These are phyloP conservation scores for Geotrichum ghanense DNA, from an alignment of 805 yeast genomes.

Conservation along the genomic window DNA sequence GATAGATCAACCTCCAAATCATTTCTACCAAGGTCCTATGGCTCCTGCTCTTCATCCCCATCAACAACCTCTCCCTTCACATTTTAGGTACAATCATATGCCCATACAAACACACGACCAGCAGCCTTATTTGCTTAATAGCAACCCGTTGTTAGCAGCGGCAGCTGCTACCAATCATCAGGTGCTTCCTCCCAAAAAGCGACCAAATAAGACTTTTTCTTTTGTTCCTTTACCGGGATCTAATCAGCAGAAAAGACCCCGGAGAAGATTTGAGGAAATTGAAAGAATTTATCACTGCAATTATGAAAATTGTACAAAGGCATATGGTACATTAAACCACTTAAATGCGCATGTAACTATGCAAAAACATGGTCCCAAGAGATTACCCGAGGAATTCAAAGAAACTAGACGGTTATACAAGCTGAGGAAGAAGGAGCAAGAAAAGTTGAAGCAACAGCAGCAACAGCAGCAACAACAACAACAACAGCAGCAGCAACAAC, in stretches of 20 bases:
- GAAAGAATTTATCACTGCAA: constrained; percentile 43
- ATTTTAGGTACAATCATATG: not conserved
- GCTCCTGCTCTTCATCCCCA: not conserved
- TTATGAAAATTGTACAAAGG: constrained; percentile 36
- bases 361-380: constrained; percentile 43
- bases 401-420: constrained; percentile 36
- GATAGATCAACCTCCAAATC: not conserved
- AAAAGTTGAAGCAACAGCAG: constrained; percentile 6
- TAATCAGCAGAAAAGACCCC: constrained; percentile 32
- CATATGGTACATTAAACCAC: constrained; percentile 51
- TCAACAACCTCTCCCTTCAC: not conserved
- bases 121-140: not conserved
- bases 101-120: not conserved
- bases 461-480: not conserved
- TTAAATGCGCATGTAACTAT: constrained; percentile 43
- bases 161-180: not conserved
- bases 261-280: constrained; percentile 45
- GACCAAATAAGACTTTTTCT: constrained; percentile 6
- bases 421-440: constrained; percentile 28
- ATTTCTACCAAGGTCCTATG: not conserved
- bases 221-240: constrained; percentile 21
- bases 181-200: not conserved
- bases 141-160: not conserved
- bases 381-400: constrained; percentile 44
- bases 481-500: not conserved